phyloP scores from a whole-genome alignment of 163 green algal species.

The Chloromonas sp. region DNA sequence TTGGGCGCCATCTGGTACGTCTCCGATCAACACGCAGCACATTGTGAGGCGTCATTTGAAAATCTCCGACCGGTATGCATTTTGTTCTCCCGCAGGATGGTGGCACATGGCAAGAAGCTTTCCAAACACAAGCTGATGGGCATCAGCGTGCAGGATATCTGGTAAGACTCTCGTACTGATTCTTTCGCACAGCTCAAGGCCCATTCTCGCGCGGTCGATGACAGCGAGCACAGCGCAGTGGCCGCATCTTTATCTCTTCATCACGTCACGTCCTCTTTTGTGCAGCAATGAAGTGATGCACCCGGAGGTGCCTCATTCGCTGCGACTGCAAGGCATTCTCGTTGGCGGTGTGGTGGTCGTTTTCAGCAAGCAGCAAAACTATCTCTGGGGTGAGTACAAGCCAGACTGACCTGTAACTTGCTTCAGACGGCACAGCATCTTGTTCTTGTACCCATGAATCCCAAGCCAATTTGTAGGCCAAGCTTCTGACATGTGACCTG shows the following conservation, averaged over 20 bases:
- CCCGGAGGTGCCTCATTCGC: slow-evolving; percentile 74
- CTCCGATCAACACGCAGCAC: neutral
- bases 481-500: too few species aligned
- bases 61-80: neutral
- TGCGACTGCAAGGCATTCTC: slow-evolving; percentile 66
- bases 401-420: too few species aligned
- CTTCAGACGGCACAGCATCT: too few species aligned
- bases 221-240: neutral
- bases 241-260: neutral
- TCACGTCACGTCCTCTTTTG: neutral
- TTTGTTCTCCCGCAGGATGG: slow-evolving; percentile 44
- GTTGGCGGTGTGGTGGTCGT: slow-evolving; percentile 69
- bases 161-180: slow-evolving; percentile 31
- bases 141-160: slow-evolving; percentile 62
- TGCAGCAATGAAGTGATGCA: slow-evolving; percentile 70
- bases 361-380: slow-evolving; percentile 60
- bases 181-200: neutral
- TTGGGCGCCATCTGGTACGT: slow-evolving; percentile 68
- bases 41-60: neutral
- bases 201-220: neutral
- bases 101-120: slow-evolving; percentile 72
- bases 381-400: slow-evolving; percentile 49
- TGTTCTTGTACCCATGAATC: too few species aligned
- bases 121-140: slow-evolving; percentile 57
- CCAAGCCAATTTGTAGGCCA: too few species aligned